A percentile compares a stretch with the other conserved stretches of the same genome.
These are phyloP conservation scores for Phytophthora pseudosyringae DNA, from an alignment of 352 stramenopile species.

Conservation along the genomic window DNA sequence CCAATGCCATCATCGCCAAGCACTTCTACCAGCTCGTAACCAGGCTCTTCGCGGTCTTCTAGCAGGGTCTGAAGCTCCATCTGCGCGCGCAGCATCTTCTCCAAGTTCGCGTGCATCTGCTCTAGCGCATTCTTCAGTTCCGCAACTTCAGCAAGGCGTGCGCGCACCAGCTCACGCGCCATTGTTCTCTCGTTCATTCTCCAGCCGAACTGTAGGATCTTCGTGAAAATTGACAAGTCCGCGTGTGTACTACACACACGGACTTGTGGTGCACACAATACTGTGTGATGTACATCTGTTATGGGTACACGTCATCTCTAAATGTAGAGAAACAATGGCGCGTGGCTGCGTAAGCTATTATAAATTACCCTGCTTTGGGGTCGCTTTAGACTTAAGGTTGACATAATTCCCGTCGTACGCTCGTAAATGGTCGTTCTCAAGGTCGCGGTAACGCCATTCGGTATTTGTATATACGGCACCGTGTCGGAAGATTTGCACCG, in stretches of 20 bases:
- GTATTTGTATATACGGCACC: no score
- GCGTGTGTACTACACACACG: background rate
- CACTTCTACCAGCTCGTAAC: no score
- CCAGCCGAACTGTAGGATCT: no score
- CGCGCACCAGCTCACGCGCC: conserved; percentile 2
- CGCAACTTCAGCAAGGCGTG: background rate
- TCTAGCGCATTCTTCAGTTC: background rate
- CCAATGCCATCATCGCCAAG: no score
- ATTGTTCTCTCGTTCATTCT: background rate
- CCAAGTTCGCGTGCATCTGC: background rate
- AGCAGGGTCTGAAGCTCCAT: no score
- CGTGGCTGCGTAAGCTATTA: background rate
- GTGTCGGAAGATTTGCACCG: no score
- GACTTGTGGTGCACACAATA: background rate
- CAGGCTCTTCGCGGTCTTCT: no score
- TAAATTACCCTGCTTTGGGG: background rate
- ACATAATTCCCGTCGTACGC: background rate
- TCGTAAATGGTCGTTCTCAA: background rate
- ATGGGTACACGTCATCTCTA: background rate
- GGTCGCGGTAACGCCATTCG: background rate
- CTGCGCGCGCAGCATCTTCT: conserved; percentile 1
- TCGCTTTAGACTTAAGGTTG: conserved; percentile 3
- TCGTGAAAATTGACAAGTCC: no score
- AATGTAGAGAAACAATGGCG: background rate
- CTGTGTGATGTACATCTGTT: background rate